Evolutionary conservation across 1,139 yeast genomes (phyloP), one percentile per base, ranked within the genome.

Genomic region (Sugiyamaella grinbergsii): DNA sequence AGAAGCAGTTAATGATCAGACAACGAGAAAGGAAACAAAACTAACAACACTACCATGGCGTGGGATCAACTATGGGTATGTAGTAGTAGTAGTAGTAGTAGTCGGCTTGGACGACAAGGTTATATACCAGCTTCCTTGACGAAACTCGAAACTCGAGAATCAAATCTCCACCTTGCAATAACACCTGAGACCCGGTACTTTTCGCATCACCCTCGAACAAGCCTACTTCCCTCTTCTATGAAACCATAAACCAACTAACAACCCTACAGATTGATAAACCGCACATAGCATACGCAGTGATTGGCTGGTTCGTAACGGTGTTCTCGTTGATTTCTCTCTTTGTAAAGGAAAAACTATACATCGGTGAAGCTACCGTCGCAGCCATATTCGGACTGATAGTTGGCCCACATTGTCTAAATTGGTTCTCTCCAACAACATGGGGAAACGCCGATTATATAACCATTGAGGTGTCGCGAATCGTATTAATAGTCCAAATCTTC

Each of bases 281-380:
- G 1, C 98, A 93, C 69, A 79, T 90, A 24, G 96, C 97, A 0
- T 93, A 93, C 65, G 97, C 98, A 8, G 82, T 93, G 61, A 79
- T 91, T 18, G 98, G 98, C 41, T 86, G 90, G 18, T 94, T 94
- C 66, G 81, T 95, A 50, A 81, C 95, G 6, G 70, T 85, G 32
- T 93, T 93, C 68, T 90, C 98, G 8, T 75, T 94, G 34, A 81
- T 87, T n/a, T 93, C 98, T 0, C 79, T 91, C 37, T 88, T 90
- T 63, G 90, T 93, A 42, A 94, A 93, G 67, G 98, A 93, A 68
- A 79, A 80, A 59, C 74, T 91, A 15, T 93, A 87, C 68, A 86
- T 93, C 22, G 98, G 98, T 62, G 98, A 93, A 71, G 96, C 98
- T 11, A 84, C 96, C 0, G 94, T 91, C 33, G 97, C 98, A 1